Percentiles rank a stretch among this genome's conserved stretches.
phyloP scores from a whole-genome alignment of 2,329 filamentous ascomycete species.

The Fonsecaea monophora region DNA sequence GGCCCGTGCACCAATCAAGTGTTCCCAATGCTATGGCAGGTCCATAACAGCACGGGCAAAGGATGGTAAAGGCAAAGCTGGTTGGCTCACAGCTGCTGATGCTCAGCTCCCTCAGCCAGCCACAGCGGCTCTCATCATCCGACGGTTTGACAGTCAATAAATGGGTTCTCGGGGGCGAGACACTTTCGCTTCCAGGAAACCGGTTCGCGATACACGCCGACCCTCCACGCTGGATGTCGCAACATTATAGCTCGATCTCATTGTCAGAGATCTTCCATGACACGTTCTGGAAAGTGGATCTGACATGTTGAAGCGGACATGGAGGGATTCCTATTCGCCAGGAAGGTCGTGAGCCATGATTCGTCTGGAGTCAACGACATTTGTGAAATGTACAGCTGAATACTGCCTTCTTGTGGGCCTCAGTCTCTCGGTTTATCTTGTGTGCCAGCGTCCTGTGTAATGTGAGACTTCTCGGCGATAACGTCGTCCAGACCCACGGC shows the following conservation, averaged over 20 bases:
- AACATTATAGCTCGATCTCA: constrained; percentile 13
- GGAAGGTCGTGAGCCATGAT: constrained; percentile 7
- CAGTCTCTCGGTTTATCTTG: neutral
- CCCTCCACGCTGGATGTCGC: constrained; percentile 3
- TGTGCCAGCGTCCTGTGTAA: neutral
- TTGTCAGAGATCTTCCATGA: constrained; percentile 2
- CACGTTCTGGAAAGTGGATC: constrained; percentile 15
- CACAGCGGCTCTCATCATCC: constrained; percentile 11
- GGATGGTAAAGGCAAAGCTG: constrained; percentile 1
- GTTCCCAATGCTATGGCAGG: neutral
- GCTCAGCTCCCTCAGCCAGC: constrained; percentile 16
- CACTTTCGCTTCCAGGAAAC: neutral
- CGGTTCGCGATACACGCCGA: neutral
- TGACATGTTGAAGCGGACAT: neutral
- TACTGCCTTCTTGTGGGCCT: neutral
- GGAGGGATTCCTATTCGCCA: constrained; percentile 13
- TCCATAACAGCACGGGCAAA: neutral
- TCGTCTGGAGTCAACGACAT: constrained; percentile 14
- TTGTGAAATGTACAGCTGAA: neutral
- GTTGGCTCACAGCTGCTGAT: constrained; percentile 14
- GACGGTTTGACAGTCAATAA: neutral
- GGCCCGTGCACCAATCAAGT: constrained; percentile 20
- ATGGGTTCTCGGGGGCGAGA: neutral
- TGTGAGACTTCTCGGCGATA: neutral
- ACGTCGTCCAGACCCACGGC: neutral